Evolutionary conservation across 2,329 filamentous ascomycete genomes (phyloP), one percentile per base, ranked within the genome.

Genomic region (Trichophaea hybrida): DNA sequence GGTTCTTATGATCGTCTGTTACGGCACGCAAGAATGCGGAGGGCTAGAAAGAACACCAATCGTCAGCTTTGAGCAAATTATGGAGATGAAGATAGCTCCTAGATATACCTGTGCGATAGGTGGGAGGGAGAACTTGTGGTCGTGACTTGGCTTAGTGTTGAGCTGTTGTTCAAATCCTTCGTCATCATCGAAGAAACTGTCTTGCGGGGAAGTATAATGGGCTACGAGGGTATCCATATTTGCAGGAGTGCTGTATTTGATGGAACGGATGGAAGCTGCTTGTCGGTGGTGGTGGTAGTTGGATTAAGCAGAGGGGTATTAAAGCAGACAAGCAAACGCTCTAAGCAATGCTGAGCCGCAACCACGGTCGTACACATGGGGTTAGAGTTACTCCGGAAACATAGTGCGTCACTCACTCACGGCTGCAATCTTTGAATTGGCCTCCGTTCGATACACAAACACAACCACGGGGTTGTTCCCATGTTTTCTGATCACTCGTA

Each of bases 1-100:
- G 89, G 78, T 98, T 98, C 69, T 89, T 84, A 74, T 90, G 84
- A 80, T 98, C 93, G 77, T 98, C 93, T 68, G 93, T 97, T 74
- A 88, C 88, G 69, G 93, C 88, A 72, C 93, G 90, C 70, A 98
- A 88, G 86, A 93, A 98, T 70, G 88, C 83, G 66, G 89, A 86
- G 68, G 88, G 86, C 87, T 95, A 72, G 40, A 31, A 50, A 8
- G 32, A 24, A 24, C 24, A 3, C 24, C 24, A 24, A 24, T 24
- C 24, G 54, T 57, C n/a, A 50, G 53, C 35, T 7, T 34, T 24
- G 48, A 49, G 38, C 38, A 52, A 55, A 24, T 48, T 17, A 48
- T 52, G 65, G 61, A 53, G 53, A 31, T 62, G 43, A 58, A 51
- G 33, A 34, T 60, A 37, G 53, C n/a, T 24, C 13, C 7, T 43